These are phyloP conservation scores for Daldinia concentrica DNA, from an alignment of 495 filamentous ascomycete species.

Conservation along the genomic window DNA sequence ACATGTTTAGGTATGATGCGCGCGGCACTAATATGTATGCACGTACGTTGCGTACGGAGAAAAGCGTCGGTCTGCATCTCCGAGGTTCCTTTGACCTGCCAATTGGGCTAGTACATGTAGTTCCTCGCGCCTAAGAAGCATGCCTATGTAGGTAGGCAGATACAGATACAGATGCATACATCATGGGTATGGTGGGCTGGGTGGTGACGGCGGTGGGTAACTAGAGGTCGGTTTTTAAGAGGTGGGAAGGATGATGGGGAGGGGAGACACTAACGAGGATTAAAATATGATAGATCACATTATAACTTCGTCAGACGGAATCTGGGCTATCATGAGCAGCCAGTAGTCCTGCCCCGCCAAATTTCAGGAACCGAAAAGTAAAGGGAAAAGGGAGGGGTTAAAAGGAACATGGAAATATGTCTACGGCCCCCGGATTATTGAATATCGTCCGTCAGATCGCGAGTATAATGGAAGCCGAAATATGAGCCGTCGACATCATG, in stretches of 20 bases:
- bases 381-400: conserved; percentile 14
- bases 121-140: conserved; percentile 17
- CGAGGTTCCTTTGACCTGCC: conserved; percentile 27
- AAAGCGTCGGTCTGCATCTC: conserved; percentile 37
- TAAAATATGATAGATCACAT: conserved; percentile 37
- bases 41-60: conserved; percentile 25
- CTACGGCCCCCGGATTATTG: conserved; percentile 25
- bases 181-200: not conserved
- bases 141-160: conserved; percentile 11
- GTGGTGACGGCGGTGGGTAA: conserved; percentile 22
- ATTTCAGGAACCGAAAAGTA: conserved; percentile 37
- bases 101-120: conserved; percentile 31
- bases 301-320: conserved; percentile 24
- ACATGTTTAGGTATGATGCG: conserved; percentile 39
- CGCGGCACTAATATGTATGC: conserved; percentile 28
- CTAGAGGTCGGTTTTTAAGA: conserved; percentile 21
- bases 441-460: conserved; percentile 21
- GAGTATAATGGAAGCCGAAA: conserved; percentile 28
- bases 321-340: conserved; percentile 17
- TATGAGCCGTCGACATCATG: conserved; percentile 33
- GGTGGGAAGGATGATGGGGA: conserved; percentile 6
- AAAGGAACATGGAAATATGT: conserved; percentile 27
- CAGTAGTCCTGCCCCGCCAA: conserved; percentile 30
- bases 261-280: conserved; percentile 2
- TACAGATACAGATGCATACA: conserved; percentile 17